These are phyloP conservation scores for Silene coronaria DNA, from an alignment of 179 eudicot species.

Conservation along the genomic window DNA sequence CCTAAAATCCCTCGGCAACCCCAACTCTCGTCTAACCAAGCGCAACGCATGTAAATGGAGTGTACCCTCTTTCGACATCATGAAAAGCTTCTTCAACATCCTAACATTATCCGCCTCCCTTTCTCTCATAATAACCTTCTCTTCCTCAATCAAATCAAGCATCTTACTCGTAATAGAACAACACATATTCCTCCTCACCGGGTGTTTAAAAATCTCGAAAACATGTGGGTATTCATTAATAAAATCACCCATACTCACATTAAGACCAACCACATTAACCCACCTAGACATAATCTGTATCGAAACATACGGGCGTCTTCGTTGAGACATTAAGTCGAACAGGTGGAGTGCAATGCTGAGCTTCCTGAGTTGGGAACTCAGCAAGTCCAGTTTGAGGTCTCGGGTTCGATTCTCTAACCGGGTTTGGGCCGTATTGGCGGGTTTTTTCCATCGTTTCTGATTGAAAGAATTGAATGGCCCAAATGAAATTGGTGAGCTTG, in stretches of 20 bases:
- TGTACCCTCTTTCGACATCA: constrained; percentile 57
- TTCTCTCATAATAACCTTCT: constrained; percentile 29
- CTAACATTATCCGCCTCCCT: constrained; percentile 46
- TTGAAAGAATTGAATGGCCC: constrained; percentile 49
- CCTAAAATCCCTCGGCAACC: constrained; percentile 57
- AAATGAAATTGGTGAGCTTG: constrained; percentile 24
- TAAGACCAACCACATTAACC: constrained; percentile 50
- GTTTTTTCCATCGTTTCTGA: constrained; percentile 62
- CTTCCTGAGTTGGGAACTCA: constrained; percentile 32
- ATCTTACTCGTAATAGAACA: constrained; percentile 43
- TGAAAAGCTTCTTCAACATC: constrained; percentile 50
- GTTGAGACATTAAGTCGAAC: constrained; percentile 46
- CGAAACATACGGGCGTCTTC: constrained; percentile 51
- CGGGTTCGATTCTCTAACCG: constrained; percentile 59
- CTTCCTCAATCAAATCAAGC: constrained; percentile 43
- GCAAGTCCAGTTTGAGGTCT: constrained; percentile 53
- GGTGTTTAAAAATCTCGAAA: constrained; percentile 62
- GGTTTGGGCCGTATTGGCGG: constrained; percentile 61
- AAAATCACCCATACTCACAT: constrained; percentile 39
- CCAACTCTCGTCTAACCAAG: constrained; percentile 54
- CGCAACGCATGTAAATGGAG: constrained; percentile 71
- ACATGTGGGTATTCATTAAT: constrained; percentile 49
- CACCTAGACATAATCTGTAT: constrained; percentile 55
- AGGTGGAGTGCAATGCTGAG: constrained; percentile 47
- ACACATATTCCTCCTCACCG: constrained; percentile 46